Evolutionary conservation across 495 filamentous ascomycete genomes (phyloP).

Genomic region (Tricharina praecox): DNA sequence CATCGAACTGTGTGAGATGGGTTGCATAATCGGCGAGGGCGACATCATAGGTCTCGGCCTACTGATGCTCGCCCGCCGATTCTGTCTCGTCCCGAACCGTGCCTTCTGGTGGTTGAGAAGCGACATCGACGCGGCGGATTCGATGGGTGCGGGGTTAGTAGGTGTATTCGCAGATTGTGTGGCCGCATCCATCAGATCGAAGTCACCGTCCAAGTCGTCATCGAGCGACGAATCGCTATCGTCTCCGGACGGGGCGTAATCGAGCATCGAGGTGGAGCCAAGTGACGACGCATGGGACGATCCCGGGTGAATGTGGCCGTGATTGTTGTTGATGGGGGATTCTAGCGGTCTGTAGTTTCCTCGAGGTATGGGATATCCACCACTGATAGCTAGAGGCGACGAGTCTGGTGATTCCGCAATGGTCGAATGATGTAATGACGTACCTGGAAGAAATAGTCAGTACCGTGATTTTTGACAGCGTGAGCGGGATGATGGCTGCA

Average conservation of each 20-base stretch:
- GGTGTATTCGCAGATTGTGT: slow-evolving; percentile 2
- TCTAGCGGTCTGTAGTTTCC: slow-evolving; percentile 28
- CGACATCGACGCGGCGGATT: slow-evolving; percentile 23
- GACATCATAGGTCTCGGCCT: background rate
- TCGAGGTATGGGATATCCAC: slow-evolving; percentile 30
- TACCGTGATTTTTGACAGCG: background rate
- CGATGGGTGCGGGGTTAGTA: slow-evolving; percentile 10
- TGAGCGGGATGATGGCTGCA: no score
- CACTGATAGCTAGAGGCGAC: slow-evolving; percentile 40
- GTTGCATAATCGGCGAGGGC: slow-evolving; percentile 1
- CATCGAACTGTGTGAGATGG: background rate
- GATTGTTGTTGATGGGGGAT: slow-evolving; percentile 21
- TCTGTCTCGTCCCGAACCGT: slow-evolving; percentile 8
- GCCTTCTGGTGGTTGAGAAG: slow-evolving; percentile 26
- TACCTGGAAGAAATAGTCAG: slow-evolving; percentile 38
- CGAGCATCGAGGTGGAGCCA: slow-evolving; percentile 29
- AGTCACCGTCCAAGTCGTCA: slow-evolving; percentile 19
- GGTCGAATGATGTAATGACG: slow-evolving; percentile 89
- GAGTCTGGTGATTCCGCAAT: slow-evolving; percentile 87
- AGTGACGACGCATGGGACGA: slow-evolving; percentile 29
- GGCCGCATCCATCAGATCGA: slow-evolving; percentile 10
- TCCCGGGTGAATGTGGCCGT: slow-evolving; percentile 30
- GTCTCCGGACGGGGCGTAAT: slow-evolving; percentile 23
- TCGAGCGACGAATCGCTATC: slow-evolving; percentile 22
- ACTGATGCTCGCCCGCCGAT: background rate